Conservation (phyloP, 1,139 yeast genomes). For the Candida frijolesensis region DNA sequence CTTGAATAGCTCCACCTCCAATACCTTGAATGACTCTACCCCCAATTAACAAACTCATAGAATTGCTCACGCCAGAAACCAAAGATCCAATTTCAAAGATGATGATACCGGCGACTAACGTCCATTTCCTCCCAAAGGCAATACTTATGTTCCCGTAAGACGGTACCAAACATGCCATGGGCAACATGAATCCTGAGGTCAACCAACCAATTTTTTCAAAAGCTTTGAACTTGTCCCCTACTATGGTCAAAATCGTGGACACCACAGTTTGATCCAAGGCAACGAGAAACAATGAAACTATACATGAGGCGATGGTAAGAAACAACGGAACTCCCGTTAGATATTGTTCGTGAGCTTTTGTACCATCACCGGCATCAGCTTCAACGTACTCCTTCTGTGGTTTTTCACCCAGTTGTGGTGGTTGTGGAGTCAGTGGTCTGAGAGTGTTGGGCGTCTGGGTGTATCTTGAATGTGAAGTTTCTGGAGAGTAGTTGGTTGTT, state of each 20-base stretch:
- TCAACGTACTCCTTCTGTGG: conserved; percentile 27
- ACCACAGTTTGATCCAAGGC: conserved; percentile 74
- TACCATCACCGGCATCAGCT: conserved; percentile 62
- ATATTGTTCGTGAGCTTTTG: conserved; percentile 50
- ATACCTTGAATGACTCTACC: conserved; percentile 73
- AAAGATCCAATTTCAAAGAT: conserved; percentile 67
- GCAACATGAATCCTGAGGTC: conserved; percentile 59
- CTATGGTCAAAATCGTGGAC: conserved; percentile 56
- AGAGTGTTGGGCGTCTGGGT: not conserved
- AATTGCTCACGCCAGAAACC: conserved; percentile 56
- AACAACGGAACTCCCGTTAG: conserved; percentile 44
- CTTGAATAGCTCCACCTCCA: conserved; percentile 73
- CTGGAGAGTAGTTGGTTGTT: not conserved
- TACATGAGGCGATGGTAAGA: conserved; percentile 47
- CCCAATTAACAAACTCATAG: conserved; percentile 64
- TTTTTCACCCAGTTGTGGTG: not conserved
- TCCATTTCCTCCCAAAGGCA: conserved; percentile 60
- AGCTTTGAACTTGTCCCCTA: conserved; percentile 54
- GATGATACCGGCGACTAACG: conserved; percentile 50
- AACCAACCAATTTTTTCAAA: conserved; percentile 65
- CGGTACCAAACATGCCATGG: conserved; percentile 59
- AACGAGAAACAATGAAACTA: conserved; percentile 55
- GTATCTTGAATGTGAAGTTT: not conserved
- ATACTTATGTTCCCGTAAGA: conserved; percentile 64
- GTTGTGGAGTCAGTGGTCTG: not conserved